Evolutionary conservation across 169 alveolate species (phyloP).

Genomic region (Plasmodium inui): DNA sequence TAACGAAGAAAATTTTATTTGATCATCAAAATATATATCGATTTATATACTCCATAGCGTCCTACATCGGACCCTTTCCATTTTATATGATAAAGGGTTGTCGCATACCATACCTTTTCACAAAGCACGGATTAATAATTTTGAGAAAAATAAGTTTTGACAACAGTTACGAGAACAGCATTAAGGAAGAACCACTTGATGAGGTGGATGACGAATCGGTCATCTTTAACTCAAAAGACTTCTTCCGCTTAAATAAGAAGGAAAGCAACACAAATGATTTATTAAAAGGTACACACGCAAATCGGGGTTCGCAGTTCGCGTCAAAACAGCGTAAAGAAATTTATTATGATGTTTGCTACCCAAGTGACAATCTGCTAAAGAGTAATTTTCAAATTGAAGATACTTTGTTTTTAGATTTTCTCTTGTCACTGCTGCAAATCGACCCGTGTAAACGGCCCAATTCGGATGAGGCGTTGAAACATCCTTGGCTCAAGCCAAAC

Average conservation of each 20-base stretch:
- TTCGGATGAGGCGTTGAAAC: conserved; percentile 94
- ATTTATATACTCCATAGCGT: conserved; percentile 86
- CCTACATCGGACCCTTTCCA: conserved; percentile 87
- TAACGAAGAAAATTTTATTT: conserved; percentile 90
- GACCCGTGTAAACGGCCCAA: conserved; percentile 90
- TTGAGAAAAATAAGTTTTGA: conserved; percentile 15
- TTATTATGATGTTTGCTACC: conserved; percentile 72
- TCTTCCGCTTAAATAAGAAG: conserved; percentile 58
- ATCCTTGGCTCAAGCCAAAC: conserved; percentile 90
- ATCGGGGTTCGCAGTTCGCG: neutral
- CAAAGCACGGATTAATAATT: conserved; percentile 74
- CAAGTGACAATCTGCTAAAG: conserved; percentile 56
- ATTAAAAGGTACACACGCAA: conserved; percentile 6
- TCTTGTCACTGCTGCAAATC: conserved; percentile 81
- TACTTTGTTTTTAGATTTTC: conserved; percentile 56
- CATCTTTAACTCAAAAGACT: conserved; percentile 67
- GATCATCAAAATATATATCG: conserved; percentile 88
- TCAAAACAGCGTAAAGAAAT: conserved; percentile 6
- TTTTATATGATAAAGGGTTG: conserved; percentile 81
- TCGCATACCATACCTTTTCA: conserved; percentile 66
- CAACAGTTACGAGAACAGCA: conserved; percentile 11
- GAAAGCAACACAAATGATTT: conserved; percentile 17
- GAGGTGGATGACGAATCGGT: conserved; percentile 61
- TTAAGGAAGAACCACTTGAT: conserved; percentile 47
- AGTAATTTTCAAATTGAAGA: conserved; percentile 56